A percentile compares a stretch with the other conserved stretches of the same genome.
phyloP scores from a whole-genome alignment of 2,329 filamentous ascomycete genomes.

The Paecilomyces sp. region DNA sequence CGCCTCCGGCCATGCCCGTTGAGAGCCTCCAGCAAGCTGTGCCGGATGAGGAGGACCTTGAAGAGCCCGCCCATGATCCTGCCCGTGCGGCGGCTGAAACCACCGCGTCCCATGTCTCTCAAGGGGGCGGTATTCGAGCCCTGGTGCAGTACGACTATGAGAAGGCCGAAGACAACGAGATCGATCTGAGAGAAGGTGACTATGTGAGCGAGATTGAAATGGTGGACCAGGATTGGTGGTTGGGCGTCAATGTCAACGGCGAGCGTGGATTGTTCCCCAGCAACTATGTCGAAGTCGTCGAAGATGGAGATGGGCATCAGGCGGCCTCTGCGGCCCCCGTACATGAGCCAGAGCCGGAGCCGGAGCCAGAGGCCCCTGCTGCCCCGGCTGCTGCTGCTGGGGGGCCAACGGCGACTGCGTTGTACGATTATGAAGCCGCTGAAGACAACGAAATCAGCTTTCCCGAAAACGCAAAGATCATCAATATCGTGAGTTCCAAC shows the following conservation, averaged over 20 bases:
- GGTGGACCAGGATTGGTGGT: slow-evolving; percentile 99
- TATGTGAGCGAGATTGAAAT: slow-evolving; percentile 87
- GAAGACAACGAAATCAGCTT: slow-evolving; percentile 87
- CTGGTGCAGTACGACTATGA: slow-evolving; percentile 92
- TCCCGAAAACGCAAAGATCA: slow-evolving; percentile 79
- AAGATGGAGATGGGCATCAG: slow-evolving; percentile 42
- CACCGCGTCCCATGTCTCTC: slow-evolving; percentile 43
- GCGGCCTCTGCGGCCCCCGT: slow-evolving; percentile 21
- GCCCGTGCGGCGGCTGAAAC: slow-evolving; percentile 55
- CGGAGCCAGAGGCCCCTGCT: slow-evolving; percentile 24
- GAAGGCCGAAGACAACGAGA: slow-evolving; percentile 94
- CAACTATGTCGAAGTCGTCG: slow-evolving; percentile 88
- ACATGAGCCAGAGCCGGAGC: slow-evolving; percentile 22
- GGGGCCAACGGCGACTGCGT: slow-evolving; percentile 68
- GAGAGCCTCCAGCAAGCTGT: slow-evolving; percentile 56
- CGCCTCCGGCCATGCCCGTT: slow-evolving; percentile 49
- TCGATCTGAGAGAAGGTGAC: slow-evolving; percentile 84
- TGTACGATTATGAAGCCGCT: slow-evolving; percentile 94
- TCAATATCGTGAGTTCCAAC: slow-evolving; percentile 57
- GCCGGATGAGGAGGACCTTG: slow-evolving; percentile 58
- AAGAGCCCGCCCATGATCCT: slow-evolving; percentile 53
- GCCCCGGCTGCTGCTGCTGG: slow-evolving; percentile 15
- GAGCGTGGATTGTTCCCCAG: slow-evolving; percentile 90
- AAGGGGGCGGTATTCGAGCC: slow-evolving; percentile 60
- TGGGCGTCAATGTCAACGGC: slow-evolving; percentile 79